phyloP scores from a whole-genome alignment of 2,329 filamentous ascomycete genomes.

The Penicillium hordei region DNA sequence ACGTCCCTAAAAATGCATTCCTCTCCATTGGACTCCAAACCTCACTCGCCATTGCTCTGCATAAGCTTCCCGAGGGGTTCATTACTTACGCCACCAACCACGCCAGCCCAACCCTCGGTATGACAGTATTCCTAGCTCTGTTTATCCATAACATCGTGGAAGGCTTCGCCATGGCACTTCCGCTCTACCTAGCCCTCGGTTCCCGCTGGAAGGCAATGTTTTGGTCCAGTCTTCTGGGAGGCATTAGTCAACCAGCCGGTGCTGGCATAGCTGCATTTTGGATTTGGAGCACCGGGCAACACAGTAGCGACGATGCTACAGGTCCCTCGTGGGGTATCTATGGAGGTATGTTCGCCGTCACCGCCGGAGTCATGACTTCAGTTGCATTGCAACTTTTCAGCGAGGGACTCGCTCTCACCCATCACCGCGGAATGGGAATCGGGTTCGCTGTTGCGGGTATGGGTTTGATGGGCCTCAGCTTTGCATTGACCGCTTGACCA shows the following conservation, averaged over 20 bases:
- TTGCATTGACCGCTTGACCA: constrained; percentile 68
- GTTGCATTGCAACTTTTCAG: constrained; percentile 87
- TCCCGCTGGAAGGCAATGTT: constrained; percentile 78
- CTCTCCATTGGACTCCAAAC: constrained; percentile 94
- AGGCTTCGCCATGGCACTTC: constrained; percentile 90
- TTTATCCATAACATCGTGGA: constrained; percentile 99
- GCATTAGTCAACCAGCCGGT: constrained; percentile 81
- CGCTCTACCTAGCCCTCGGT: constrained; percentile 84
- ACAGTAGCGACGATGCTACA: constrained; percentile 33
- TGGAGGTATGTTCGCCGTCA: constrained; percentile 75
- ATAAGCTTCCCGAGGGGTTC: constrained; percentile 86
- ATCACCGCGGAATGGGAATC: constrained; percentile 39
- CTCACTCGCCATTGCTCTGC: constrained; percentile 87
- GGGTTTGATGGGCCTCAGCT: constrained; percentile 80
- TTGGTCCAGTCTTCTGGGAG: constrained; percentile 80
- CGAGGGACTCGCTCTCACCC: constrained; percentile 76
- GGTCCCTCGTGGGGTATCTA: constrained; percentile 56
- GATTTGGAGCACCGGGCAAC: constrained; percentile 69
- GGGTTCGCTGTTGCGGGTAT: constrained; percentile 59
- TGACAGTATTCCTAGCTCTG: constrained; percentile 90
- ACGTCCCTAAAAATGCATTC: constrained; percentile 92
- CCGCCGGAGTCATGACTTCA: constrained; percentile 92
- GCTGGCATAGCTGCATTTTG: constrained; percentile 80
- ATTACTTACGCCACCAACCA: constrained; percentile 98
- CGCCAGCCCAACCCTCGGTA: constrained; percentile 81